Evolutionary conservation across 2,329 filamentous ascomycete species (phyloP).

Genomic region (Neofusicoccum cordaticola): DNA sequence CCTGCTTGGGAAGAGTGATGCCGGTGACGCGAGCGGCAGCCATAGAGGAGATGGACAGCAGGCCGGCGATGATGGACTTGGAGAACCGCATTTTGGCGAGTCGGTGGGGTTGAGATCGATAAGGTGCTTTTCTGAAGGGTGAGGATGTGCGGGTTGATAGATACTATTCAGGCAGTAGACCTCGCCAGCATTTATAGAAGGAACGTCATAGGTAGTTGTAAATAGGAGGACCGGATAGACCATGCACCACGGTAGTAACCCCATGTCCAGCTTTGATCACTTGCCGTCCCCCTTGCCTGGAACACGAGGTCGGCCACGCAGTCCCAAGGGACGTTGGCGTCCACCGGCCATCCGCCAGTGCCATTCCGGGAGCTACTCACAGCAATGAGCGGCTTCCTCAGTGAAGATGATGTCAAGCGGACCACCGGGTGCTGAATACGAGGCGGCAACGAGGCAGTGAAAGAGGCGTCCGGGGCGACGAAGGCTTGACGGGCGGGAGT

Average conservation of each 20-base stretch:
- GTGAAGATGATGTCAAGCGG: neutral
- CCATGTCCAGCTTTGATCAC: neutral
- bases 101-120: too few relatives aligned
- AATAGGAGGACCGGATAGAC: neutral
- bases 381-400: neutral
- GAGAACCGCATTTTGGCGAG: constrained; percentile 21
- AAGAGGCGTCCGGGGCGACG: neutral
- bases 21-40: constrained; percentile 43
- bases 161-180: neutral
- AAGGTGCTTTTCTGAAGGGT: too few relatives aligned
- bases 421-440: neutral
- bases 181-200: neutral
- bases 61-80: constrained; percentile 21
- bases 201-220: neutral
- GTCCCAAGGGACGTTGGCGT: neutral
- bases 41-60: constrained; percentile 20
- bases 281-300: neutral
- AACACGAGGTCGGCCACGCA: neutral
- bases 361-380: neutral
- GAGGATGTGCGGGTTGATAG: neutral
- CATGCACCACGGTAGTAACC: neutral
- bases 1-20: constrained; percentile 44
- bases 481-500: neutral
- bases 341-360: neutral
- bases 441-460: neutral